Conservation (phyloP, 23 red algal genomes). For the Gracilaria caudata region DNA sequence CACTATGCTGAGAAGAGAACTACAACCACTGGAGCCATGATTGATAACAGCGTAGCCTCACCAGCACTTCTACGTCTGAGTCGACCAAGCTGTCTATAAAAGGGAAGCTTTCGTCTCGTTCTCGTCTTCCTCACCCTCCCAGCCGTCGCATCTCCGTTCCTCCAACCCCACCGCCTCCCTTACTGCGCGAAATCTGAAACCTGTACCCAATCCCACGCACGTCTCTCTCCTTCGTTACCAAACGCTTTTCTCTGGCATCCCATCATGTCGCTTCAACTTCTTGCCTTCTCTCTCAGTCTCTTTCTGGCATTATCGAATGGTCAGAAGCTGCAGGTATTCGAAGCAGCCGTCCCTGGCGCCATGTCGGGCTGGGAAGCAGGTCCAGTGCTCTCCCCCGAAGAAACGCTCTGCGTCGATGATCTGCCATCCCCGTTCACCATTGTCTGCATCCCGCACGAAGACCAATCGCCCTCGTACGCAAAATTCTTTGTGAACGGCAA, state of each 20-base stretch:
- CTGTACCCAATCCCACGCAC: too few species aligned
- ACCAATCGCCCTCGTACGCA: neutral
- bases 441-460: neutral
- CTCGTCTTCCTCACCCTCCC: too few species aligned
- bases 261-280: neutral
- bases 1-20: too few species aligned
- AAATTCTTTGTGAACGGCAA: constrained; percentile 21
- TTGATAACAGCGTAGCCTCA: too few species aligned
- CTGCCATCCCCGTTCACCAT: constrained; percentile 12
- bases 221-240: too few species aligned
- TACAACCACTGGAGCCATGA: too few species aligned
- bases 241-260: neutral
- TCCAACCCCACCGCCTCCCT: too few species aligned
- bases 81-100: too few species aligned
- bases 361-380: constrained; percentile 7
- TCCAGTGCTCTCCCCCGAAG: neutral
- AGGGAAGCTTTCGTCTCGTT: too few species aligned
- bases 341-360: neutral
- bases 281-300: neutral
- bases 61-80: too few species aligned
- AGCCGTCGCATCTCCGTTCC: too few species aligned
- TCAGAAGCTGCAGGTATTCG: constrained; percentile 10
- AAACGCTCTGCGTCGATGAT: neutral
- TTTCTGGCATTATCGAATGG: neutral
- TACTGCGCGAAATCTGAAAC: too few species aligned